phyloP scores from a whole-genome alignment of 192 early-diverging fungal genomes.

The Chytriomyces sp. region DNA sequence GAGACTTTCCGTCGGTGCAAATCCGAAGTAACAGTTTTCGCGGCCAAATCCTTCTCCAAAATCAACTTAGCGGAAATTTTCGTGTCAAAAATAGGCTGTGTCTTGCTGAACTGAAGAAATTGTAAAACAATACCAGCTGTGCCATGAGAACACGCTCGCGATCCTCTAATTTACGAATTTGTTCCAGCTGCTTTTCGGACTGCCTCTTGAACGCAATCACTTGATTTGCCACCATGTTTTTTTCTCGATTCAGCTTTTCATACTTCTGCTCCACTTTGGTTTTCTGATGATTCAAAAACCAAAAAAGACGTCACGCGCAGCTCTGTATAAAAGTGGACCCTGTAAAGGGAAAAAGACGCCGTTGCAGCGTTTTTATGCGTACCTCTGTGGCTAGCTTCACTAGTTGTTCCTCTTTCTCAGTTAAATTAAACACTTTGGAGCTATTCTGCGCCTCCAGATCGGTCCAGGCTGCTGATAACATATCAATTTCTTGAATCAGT shows the following conservation, averaged over 20 bases:
- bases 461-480: conserved; percentile 68
- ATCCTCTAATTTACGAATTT: conserved; percentile 80
- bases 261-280: conserved; percentile 87
- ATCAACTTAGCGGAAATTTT: conserved; percentile 42
- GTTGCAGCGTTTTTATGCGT: neutral
- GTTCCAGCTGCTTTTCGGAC: conserved; percentile 84
- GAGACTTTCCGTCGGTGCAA: conserved; percentile 58
- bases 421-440: conserved; percentile 76
- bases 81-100: neutral
- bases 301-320: no score
- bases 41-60: conserved; percentile 69
- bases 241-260: conserved; percentile 70
- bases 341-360: neutral
- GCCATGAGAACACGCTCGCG: conserved; percentile 70
- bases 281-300: conserved; percentile 49
- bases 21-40: conserved; percentile 55
- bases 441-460: conserved; percentile 85
- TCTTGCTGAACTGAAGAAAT: neutral
- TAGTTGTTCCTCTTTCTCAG: conserved; percentile 79
- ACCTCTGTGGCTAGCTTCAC: conserved; percentile 77
- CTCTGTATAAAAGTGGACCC: neutral
- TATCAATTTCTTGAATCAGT: conserved; percentile 69
- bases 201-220: conserved; percentile 73
- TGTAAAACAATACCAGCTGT: conserved; percentile 63
- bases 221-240: conserved; percentile 66